Base-by-base conservation (phyloP, 2,329 filamentous ascomycete genomes). In the Elsinoe australis region DNA sequence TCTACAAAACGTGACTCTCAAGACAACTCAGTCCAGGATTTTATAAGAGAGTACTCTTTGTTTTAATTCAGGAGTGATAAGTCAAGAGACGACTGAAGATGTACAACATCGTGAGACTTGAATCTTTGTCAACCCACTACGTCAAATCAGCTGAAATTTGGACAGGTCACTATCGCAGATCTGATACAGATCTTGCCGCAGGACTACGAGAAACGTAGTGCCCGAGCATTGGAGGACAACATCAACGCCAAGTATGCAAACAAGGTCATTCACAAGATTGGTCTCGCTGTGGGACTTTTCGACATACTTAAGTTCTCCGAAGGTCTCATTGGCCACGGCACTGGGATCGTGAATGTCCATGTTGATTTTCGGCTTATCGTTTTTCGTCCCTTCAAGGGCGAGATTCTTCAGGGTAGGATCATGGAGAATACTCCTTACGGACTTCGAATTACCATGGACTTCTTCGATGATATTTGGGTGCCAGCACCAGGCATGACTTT, bases 231-330 rank as follows among this genome's bases (percentile, higher is more conserved):
- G 54, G 88, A 95, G 67, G 89, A 98, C 70, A 92, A 92, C 59
- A 92, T 98, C 69, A 96, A 98, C 64, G 76, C 82, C 54, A 98
- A 98, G 69, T 98, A 95, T 67, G 82, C 90, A 51, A 95, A 98
- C 70, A 92, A 90, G 68, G 85, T 88, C 17, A 87, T 98, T 53
- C 90, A 95, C 63, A 92, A 92, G 61, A 82, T 96, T 51, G 92
- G 92, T 8, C 80, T 98, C 3, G 95, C 88, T 61, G 83, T 98
- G 57, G 90, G 86, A 62, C 79, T 98, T 58, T 95, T 92, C 69
- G 92, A 96, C 62, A 72, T 98, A 9, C 71, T 94, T 4, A 86
- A 85, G 68, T 80, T 87, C 0, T 95, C 89, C 0, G 92, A 98
- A 65, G 92, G 92, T 22, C 71, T 95, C 19, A 95, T 98, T 56